Percentiles rank a stretch among this genome's conserved stretches.
phyloP scores from a whole-genome alignment of 75 land plant species.

The Pinus tabuliformis region DNA sequence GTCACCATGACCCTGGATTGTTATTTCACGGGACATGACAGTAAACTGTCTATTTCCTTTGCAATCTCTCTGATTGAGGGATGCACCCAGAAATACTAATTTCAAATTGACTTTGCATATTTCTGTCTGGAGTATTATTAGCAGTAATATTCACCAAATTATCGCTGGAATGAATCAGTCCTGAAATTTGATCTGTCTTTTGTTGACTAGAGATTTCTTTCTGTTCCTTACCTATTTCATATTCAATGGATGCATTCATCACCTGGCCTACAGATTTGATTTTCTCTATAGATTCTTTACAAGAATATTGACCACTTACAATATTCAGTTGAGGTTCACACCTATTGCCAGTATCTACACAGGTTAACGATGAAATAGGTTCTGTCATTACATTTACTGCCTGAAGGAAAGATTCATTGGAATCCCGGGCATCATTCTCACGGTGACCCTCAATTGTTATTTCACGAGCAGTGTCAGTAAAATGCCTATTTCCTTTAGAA shows the following conservation, averaged over 20 bases:
- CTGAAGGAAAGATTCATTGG: background rate
- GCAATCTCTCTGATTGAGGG: background rate
- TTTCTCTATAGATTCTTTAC: background rate
- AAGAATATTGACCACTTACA: background rate
- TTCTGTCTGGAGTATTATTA: background rate
- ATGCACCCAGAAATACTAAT: background rate
- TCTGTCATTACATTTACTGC: conserved; percentile 42
- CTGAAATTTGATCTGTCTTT: too few species aligned
- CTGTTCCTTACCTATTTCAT: background rate
- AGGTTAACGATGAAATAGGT: conserved; percentile 46
- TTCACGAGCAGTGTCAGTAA: background rate
- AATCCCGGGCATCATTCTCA: conserved; percentile 1
- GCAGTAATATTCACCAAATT: background rate
- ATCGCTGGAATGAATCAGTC: background rate
- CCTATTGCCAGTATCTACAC: background rate
- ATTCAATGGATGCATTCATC: background rate
- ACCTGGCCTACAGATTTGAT: background rate
- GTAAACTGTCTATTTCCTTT: conserved; percentile 1
- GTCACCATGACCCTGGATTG: background rate
- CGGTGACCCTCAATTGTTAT: background rate
- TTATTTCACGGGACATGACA: background rate
- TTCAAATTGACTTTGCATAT: background rate
- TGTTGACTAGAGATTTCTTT: background rate
- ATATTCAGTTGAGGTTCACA: background rate
- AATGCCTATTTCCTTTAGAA: background rate